A percentile compares a stretch with the other conserved stretches of the same genome.
Conservation (phyloP, 768 basidiomycete species). For the Lentinula sp. region DNA sequence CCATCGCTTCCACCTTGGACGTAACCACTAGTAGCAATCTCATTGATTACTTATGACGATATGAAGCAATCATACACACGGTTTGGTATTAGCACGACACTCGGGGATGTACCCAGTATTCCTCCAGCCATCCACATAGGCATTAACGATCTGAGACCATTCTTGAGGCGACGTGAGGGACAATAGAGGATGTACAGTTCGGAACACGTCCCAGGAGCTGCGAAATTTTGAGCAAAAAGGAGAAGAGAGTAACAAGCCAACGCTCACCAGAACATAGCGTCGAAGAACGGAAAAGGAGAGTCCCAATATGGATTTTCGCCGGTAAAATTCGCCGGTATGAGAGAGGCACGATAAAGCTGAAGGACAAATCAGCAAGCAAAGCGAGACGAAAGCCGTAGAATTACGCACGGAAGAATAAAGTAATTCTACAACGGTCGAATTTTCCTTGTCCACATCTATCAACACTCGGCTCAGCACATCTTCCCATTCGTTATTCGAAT, state of each 20-base stretch:
- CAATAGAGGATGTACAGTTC: slow-evolving; percentile 45
- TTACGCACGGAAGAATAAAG: slow-evolving; percentile 40
- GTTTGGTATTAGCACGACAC: slow-evolving; percentile 43
- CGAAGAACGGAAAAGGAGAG: slow-evolving; percentile 40
- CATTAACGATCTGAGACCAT: slow-evolving; percentile 42
- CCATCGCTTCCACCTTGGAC: slow-evolving; percentile 46
- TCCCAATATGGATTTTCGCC: slow-evolving; percentile 47
- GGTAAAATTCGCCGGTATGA: slow-evolving; percentile 48
- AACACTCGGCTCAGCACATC: slow-evolving; percentile 31
- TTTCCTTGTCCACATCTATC: slow-evolving; percentile 28
- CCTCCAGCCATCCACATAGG: slow-evolving; percentile 47
- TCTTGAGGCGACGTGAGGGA: slow-evolving; percentile 38
- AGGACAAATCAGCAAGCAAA: not conserved
- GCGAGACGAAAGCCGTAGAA: not conserved
- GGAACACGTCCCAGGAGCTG: slow-evolving; percentile 49
- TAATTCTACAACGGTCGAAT: slow-evolving; percentile 35
- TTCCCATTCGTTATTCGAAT: slow-evolving; percentile 36
- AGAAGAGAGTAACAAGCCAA: not conserved
- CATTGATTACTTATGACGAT: no score
- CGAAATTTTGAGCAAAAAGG: not conserved
- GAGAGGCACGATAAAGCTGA: slow-evolving; percentile 41
- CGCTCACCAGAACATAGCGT: slow-evolving; percentile 43
- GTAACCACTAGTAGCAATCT: slow-evolving; percentile 27
- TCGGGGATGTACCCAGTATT: slow-evolving; percentile 44
- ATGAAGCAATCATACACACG: slow-evolving; percentile 21